phyloP scores from a whole-genome alignment of 1,139 yeast species.

The Taphrina wiesneri region DNA sequence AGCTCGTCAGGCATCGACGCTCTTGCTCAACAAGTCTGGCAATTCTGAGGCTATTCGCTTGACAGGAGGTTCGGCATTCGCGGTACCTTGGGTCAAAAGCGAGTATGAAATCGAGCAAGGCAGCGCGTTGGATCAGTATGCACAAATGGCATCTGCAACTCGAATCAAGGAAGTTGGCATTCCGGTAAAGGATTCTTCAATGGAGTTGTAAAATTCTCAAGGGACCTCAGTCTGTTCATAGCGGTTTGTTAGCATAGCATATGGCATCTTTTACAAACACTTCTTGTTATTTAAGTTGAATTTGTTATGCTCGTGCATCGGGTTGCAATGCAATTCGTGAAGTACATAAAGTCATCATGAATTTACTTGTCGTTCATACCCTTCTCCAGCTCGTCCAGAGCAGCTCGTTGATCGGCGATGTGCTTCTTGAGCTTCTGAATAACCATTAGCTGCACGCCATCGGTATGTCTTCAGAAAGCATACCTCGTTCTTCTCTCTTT shows the following conservation, averaged over 20 bases:
- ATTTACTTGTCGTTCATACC: constrained; percentile 20
- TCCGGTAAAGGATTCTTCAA: not conserved
- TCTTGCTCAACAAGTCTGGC: constrained; percentile 58
- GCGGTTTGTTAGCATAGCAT: not conserved
- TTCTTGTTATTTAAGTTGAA: not conserved
- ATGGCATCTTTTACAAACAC: not conserved
- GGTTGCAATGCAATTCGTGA: not conserved
- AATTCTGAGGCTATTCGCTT: constrained; percentile 68
- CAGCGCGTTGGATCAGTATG: constrained; percentile 4
- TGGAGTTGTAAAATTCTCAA: constrained; percentile 7
- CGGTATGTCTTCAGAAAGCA: not conserved
- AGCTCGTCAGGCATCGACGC: constrained; percentile 77
- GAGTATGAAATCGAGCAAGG: constrained; percentile 45
- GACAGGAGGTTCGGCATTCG: constrained; percentile 70
- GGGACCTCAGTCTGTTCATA: not conserved
- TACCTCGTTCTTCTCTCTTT: constrained; percentile 57
- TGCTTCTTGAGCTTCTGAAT: constrained; percentile 55
- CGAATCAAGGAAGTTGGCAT: constrained; percentile 17
- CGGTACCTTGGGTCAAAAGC: constrained; percentile 85
- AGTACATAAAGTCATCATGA: not conserved
- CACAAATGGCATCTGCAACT: not conserved
- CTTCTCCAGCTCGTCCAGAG: constrained; percentile 41
- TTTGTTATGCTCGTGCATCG: too few relatives aligned
- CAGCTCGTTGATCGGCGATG: constrained; percentile 42
- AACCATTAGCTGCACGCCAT: not conserved